Conservation (phyloP, 2,329 filamentous ascomycete species). For the Talaromyces sp. region DNA sequence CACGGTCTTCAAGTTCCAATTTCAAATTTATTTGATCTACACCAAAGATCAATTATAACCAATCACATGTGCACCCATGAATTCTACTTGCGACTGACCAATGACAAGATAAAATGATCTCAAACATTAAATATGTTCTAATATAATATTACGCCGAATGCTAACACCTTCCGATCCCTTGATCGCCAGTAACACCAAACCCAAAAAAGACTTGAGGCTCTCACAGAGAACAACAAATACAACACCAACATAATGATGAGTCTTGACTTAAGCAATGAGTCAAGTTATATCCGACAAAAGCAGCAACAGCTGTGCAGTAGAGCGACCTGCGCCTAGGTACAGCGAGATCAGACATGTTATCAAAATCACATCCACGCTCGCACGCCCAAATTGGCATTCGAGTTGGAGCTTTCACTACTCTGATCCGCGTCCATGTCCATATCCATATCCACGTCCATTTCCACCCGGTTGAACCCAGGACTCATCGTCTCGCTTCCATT, state of each 20-base stretch:
- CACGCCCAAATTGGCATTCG: slow-evolving; percentile 26
- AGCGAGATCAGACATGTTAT: background rate
- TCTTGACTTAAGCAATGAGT: background rate
- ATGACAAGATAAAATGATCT: background rate
- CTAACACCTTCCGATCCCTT: background rate
- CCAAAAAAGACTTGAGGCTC: background rate
- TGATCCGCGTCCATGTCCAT: slow-evolving; percentile 32
- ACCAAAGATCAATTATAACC: too few species aligned
- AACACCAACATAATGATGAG: background rate
- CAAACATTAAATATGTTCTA: slow-evolving; percentile 1
- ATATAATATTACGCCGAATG: background rate
- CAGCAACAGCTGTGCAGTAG: background rate
- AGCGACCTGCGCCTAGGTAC: slow-evolving; percentile 14
- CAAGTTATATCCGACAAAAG: background rate
- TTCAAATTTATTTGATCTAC: background rate
- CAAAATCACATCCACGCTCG: slow-evolving; percentile 36
- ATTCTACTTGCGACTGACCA: too few species aligned
- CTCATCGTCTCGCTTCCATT: slow-evolving; percentile 28
- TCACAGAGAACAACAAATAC: background rate
- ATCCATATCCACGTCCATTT: slow-evolving; percentile 34
- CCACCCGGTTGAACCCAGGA: slow-evolving; percentile 20
- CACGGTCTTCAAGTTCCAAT: background rate
- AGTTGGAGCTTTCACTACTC: slow-evolving; percentile 22
- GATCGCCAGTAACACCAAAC: background rate
- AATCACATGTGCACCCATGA: too few species aligned